Conservation (phyloP, 2,329 filamentous ascomycete genomes). For the Monosporascus sp. region DNA sequence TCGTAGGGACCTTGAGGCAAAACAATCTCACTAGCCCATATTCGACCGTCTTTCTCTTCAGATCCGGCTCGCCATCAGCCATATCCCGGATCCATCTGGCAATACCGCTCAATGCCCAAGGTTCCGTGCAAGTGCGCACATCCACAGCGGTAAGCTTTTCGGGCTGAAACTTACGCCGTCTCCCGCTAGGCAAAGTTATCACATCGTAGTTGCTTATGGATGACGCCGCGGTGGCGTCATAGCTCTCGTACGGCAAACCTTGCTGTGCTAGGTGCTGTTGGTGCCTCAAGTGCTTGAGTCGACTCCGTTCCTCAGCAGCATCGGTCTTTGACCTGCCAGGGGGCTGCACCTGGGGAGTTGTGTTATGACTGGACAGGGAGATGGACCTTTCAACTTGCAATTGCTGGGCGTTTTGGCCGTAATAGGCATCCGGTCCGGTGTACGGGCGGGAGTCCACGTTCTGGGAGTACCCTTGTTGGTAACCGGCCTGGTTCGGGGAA, state of each 20-base stretch:
- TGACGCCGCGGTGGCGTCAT: conserved; percentile 49
- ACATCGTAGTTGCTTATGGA: conserved; percentile 67
- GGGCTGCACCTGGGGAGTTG: conserved; percentile 70
- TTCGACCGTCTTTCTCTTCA: conserved; percentile 77
- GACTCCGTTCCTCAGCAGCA: conserved; percentile 65
- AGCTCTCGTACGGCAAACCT: conserved; percentile 48
- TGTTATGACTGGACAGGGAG: conserved; percentile 77
- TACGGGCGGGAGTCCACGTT: conserved; percentile 41
- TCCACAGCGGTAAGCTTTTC: conserved; percentile 76
- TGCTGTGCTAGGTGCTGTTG: conserved; percentile 50
- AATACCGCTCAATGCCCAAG: conserved; percentile 89
- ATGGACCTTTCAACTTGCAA: conserved; percentile 64
- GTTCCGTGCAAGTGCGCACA: conserved; percentile 79
- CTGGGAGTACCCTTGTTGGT: conserved; percentile 45
- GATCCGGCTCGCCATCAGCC: conserved; percentile 84
- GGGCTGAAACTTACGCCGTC: conserved; percentile 79
- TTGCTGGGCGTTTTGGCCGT: conserved; percentile 37
- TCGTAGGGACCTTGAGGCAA: conserved; percentile 90
- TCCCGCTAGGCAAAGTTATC: conserved; percentile 73
- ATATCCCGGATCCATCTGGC: conserved; percentile 81
- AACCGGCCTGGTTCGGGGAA: conserved; percentile 39
- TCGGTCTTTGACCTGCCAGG: conserved; percentile 94
- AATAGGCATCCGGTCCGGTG: conserved; percentile 46
- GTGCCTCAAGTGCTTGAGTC: conserved; percentile 43
- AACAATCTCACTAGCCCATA: conserved; percentile 87